These are phyloP conservation scores for Aspergillus versicolor DNA, from an alignment of 2,329 filamentous ascomycete genomes.

Conservation along the genomic window DNA sequence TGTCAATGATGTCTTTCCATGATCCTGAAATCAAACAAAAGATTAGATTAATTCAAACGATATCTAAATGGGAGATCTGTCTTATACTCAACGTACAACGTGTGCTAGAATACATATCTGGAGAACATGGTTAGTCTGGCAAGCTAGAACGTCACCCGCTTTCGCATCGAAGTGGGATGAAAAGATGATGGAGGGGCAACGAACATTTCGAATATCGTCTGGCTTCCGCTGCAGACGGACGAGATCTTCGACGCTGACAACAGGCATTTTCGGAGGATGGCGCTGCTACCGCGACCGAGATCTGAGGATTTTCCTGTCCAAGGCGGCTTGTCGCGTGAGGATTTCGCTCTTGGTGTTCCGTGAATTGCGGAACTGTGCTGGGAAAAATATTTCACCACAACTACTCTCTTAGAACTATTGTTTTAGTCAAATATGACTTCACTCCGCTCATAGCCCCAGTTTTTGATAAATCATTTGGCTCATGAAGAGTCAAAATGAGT, in stretches of 20 bases:
- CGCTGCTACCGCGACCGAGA: conserved; percentile 16
- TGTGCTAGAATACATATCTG: conserved; percentile 95
- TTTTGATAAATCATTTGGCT: not conserved
- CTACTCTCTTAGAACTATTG: not conserved
- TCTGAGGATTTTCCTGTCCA: not conserved
- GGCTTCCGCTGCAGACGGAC: conserved; percentile 84
- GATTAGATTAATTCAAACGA: conserved; percentile 1
- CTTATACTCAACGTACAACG: conserved; percentile 58
- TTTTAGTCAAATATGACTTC: not conserved
- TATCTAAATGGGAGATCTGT: not conserved
- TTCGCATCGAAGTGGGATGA: conserved; percentile 27
- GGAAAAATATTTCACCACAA: conserved; percentile 16
- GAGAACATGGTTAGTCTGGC: conserved; percentile 30
- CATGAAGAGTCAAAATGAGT: conserved; percentile 9
- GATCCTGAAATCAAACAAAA: conserved; percentile 59
- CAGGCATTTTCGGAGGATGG: conserved; percentile 68
- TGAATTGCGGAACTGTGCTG: conserved; percentile 11
- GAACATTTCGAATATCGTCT: conserved; percentile 88
- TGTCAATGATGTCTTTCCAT: conserved; percentile 96
- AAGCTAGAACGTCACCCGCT: conserved; percentile 3
- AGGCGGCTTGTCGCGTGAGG: conserved; percentile 14
- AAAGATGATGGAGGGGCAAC: conserved; percentile 35
- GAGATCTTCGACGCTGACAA: conserved; percentile 87
- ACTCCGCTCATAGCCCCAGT: not conserved
- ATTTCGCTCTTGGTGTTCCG: conserved; percentile 12